Percentiles rank a stretch among this genome's conserved stretches.
These are phyloP conservation scores for Candida palmyrensis DNA, from an alignment of 805 yeast genomes.

Conservation along the genomic window DNA sequence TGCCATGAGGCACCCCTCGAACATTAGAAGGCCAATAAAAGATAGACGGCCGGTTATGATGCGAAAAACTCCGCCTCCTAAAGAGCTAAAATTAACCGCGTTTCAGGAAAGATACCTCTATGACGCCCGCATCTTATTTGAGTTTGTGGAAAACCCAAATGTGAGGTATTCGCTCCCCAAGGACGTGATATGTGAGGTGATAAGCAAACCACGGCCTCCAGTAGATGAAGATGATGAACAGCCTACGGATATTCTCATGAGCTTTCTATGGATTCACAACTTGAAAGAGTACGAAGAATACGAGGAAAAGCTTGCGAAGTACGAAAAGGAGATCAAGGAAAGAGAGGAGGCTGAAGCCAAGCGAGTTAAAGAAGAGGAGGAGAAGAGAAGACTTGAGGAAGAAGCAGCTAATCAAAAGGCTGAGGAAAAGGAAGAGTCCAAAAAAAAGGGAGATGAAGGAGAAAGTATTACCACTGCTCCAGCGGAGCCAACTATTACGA, in stretches of 20 bases:
- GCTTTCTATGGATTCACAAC: conserved; percentile 49
- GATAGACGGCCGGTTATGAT: conserved; percentile 7
- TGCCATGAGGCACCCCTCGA: conserved; percentile 8
- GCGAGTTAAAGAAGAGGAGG: conserved; percentile 16
- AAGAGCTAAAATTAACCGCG: conserved; percentile 63
- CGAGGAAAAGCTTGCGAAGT: conserved; percentile 29
- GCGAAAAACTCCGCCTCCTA: conserved; percentile 11
- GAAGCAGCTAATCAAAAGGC: conserved; percentile 20
- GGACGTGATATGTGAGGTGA: conserved; percentile 65
- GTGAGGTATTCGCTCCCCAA: conserved; percentile 74
- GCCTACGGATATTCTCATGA: conserved; percentile 38
- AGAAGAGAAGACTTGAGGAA: conserved; percentile 17
- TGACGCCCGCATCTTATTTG: conserved; percentile 76
- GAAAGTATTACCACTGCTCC: conserved; percentile 2
- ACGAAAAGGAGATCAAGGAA: conserved; percentile 21
- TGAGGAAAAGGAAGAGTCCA: conserved; percentile 9
- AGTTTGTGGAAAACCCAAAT: conserved; percentile 74
- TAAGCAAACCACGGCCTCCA: conserved; percentile 17
- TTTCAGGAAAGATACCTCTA: conserved; percentile 68
- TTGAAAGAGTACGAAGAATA: conserved; percentile 43
- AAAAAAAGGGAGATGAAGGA: conserved; percentile 8
- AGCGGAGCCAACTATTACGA: conserved; percentile 9
- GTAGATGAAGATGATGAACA: conserved; percentile 13
- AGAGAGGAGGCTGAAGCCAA: conserved; percentile 22
- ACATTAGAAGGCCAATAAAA: conserved; percentile 14